A percentile compares a stretch with the other conserved stretches of the same genome.
phyloP scores from a whole-genome alignment of 1,139 yeast genomes.

The Arxiozyma bovina region DNA sequence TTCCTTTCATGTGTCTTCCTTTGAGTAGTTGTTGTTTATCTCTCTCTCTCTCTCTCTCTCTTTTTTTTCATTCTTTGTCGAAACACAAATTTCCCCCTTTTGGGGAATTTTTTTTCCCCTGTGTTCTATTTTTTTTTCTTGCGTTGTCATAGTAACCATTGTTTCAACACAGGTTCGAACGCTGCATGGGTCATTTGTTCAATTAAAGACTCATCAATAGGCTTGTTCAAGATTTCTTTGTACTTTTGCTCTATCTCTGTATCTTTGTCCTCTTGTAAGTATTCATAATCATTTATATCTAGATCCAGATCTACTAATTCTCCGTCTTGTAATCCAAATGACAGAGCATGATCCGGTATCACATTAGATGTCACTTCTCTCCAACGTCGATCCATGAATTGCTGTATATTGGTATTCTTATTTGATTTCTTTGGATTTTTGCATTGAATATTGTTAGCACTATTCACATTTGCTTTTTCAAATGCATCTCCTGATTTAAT shows the following conservation, averaged over 20 bases:
- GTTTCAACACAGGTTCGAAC: conserved; percentile 2
- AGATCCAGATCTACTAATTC: conserved; percentile 53
- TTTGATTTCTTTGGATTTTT: conserved; percentile 11
- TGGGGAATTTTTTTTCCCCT: not conserved
- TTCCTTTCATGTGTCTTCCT: no score
- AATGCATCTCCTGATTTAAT: conserved; percentile 3
- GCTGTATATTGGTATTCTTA: conserved; percentile 1
- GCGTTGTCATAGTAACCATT: not conserved
- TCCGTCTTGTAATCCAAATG: conserved; percentile 50
- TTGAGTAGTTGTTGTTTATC: not conserved
- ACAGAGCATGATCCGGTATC: conserved; percentile 38
- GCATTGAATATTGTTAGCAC: conserved; percentile 2
- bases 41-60: not conserved
- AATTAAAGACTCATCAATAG: conserved; percentile 31
- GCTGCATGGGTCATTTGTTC: conserved; percentile 12
- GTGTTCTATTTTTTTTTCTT: not conserved
- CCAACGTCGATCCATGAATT: conserved; percentile 40
- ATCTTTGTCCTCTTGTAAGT: conserved; percentile 16
- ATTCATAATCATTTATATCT: conserved; percentile 30
- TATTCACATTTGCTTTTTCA: not conserved
- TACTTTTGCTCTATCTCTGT: conserved; percentile 21
- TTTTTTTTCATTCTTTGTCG: no score
- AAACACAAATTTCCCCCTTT: no score
- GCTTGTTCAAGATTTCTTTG: conserved; percentile 23
- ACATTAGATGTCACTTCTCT: conserved; percentile 39